Conservation (phyloP, 345 rosid species). For the Citrus hindsii region DNA sequence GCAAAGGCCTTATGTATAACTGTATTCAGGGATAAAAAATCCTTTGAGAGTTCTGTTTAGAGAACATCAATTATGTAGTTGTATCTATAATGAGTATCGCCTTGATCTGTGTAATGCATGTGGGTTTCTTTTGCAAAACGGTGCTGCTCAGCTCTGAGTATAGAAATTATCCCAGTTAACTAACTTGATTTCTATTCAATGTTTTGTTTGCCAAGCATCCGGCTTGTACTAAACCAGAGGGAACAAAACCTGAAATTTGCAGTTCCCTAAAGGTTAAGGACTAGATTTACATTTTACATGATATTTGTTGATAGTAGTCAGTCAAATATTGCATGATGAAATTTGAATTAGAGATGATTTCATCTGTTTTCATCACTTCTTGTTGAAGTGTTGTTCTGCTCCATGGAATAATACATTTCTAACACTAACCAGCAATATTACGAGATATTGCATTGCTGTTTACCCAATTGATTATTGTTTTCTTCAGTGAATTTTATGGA, state of each 20-base stretch:
- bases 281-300: not conserved
- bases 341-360: not conserved
- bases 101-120: not conserved
- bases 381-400: not conserved
- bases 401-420: slow-evolving; percentile 12
- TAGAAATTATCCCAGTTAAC: not conserved
- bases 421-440: not conserved
- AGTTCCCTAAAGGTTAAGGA: not conserved
- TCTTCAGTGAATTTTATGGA: not conserved
- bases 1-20: not conserved
- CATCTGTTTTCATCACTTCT: not conserved
- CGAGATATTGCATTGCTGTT: not conserved
- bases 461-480: not conserved
- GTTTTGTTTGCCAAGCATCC: not conserved
- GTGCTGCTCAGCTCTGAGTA: not conserved
- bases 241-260: not conserved
- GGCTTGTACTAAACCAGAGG: not conserved
- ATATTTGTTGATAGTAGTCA: not conserved
- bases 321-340: not conserved
- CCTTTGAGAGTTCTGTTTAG: not conserved
- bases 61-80: not conserved
- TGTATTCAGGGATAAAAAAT: not conserved
- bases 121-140: not conserved
- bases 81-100: not conserved
- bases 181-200: not conserved